phyloP scores from a whole-genome alignment of 1,284 basidiomycete genomes.

The Sporisorium iseilematis-ciliati region DNA sequence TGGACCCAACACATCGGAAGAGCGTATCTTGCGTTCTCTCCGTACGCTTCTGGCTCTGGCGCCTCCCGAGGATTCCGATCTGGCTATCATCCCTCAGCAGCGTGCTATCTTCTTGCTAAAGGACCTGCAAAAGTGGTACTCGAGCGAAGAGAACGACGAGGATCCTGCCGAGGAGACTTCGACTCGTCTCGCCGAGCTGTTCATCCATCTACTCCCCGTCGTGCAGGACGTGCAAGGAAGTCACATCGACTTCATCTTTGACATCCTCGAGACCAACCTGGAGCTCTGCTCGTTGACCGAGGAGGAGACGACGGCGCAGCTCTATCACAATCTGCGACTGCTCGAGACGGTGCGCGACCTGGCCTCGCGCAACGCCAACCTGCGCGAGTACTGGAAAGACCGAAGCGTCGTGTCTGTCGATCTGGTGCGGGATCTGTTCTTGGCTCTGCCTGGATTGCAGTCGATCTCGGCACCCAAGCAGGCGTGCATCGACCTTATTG shows the following conservation, averaged over 20 bases:
- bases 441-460: constrained; percentile 65
- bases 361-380: constrained; percentile 78
- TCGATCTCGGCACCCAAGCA: constrained; percentile 34
- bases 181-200: constrained; percentile 80
- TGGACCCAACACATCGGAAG: constrained; percentile 76
- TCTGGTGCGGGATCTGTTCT: constrained; percentile 76
- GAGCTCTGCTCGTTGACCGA: constrained; percentile 80
- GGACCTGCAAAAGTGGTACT: constrained; percentile 84
- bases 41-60: constrained; percentile 81
- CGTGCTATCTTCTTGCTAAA: constrained; percentile 91
- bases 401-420: constrained; percentile 75
- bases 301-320: constrained; percentile 74
- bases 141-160: constrained; percentile 74
- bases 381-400: constrained; percentile 79
- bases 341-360: constrained; percentile 80
- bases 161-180: constrained; percentile 81
- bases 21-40: constrained; percentile 79
- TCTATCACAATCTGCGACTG: constrained; percentile 80
- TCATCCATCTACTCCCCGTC: constrained; percentile 84
- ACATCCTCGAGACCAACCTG: constrained; percentile 86
- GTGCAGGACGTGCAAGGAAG: constrained; percentile 86
- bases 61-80: constrained; percentile 80
- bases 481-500: constrained; percentile 47
- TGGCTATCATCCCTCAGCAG: constrained; percentile 84
- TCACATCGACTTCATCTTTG: constrained; percentile 94